Evolutionary conservation across 192 early-diverging fungal species (phyloP), one percentile per base, ranked within the genome.

Genomic region (Rhizophagus prolifer): DNA sequence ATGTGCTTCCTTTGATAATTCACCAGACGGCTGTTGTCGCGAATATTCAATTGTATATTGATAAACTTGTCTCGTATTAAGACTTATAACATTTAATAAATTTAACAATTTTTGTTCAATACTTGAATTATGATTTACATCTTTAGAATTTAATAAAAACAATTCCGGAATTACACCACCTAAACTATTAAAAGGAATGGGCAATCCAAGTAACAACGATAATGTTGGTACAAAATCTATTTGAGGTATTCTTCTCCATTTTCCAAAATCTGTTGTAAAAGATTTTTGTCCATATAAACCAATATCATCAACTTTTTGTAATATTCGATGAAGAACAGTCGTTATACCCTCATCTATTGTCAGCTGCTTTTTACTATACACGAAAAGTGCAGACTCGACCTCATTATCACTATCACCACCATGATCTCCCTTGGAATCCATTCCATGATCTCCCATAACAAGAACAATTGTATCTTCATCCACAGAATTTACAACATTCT

Each of bases 371-470:
- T 92, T 91, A 59, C 90, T 90, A 82, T 96, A 97, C 4, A 97
- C 77, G 72, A 96, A 94, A 62, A 98, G 78, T 10, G 86, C 93
- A 9, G 95, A 93, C 79, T 94, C 91, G 34, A 97, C 81, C 77
- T 99, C 97, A 67, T 92, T 88, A 60, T 92, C 90, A 78, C 92
- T 94, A 73, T 99, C 97, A 26, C 97, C 97, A 19, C 97, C 97
- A 70, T 99, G 97, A 80, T 99, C 95, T 14, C 97, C 97, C 81
- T 95, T 93, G 10, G 82, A 74, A 54, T 95, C 94, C 97, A 99
- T 99, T 9, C 97, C 97, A 75, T 99, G 97, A 80, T 99, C 97
- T 38, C 97, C 97, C 84, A 98, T 90, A 25, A 99, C 91, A 19
- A 95, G 84, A 10, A 97, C 85, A 13, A 95, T 81, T 0, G 96